A percentile compares a stretch with the other conserved stretches of the same genome.
Conservation (phyloP, 2,329 filamentous ascomycete genomes). For the Alternaria panax region DNA sequence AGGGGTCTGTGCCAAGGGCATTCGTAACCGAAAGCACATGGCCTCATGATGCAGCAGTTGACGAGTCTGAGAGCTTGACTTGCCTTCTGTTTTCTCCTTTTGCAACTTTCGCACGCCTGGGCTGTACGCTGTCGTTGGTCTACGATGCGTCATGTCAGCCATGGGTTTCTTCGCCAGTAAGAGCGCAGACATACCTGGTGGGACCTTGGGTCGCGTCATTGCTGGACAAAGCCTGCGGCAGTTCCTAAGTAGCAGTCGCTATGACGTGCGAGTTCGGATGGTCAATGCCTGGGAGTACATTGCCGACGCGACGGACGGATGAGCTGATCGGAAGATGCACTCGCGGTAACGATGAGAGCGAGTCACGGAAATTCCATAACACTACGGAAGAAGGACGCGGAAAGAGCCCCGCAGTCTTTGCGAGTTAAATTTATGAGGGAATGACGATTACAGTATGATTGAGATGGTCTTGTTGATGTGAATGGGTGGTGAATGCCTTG, state of each 20-base stretch:
- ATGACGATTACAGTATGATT: constrained; percentile 10
- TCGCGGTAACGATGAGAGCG: constrained; percentile 16
- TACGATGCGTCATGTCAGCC: constrained; percentile 60
- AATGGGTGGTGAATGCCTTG: neutral
- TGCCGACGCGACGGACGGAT: constrained; percentile 37
- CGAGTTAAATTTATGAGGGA: constrained; percentile 6
- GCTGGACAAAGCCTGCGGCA: constrained; percentile 7
- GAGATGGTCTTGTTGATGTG: constrained; percentile 3
- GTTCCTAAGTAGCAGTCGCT: constrained; percentile 11
- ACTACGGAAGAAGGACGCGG: neutral
- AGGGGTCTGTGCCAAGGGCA: constrained; percentile 1
- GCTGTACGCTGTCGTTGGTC: constrained; percentile 70
- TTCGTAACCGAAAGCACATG: neutral
- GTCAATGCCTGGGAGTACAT: constrained; percentile 18
- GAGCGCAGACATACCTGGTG: constrained; percentile 36
- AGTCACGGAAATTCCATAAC: constrained; percentile 19
- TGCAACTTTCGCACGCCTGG: constrained; percentile 70
- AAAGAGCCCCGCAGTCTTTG: constrained; percentile 12
- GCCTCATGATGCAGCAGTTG: constrained; percentile 1
- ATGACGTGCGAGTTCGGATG: constrained; percentile 33
- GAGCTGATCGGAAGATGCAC: constrained; percentile 41
- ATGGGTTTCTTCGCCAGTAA: constrained; percentile 9
- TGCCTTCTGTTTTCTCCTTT: constrained; percentile 72
- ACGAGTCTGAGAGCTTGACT: constrained; percentile 33
- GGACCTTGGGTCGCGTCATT: constrained; percentile 48